Percentiles rank a stretch among this genome's conserved stretches.
phyloP scores from a whole-genome alignment of 305 asterid genomes.

The Solanum chacoense region DNA sequence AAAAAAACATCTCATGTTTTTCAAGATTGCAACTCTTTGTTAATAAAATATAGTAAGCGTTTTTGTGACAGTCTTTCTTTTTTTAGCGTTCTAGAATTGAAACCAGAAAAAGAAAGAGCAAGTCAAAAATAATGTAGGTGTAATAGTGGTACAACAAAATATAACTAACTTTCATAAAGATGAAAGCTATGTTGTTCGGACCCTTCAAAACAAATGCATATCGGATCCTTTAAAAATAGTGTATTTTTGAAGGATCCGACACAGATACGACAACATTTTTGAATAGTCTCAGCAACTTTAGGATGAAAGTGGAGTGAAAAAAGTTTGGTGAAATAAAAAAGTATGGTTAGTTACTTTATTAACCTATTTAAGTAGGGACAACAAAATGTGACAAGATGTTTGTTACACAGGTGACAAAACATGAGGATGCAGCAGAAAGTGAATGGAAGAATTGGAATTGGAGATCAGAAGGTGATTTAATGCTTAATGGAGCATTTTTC shows the following conservation, averaged over 20 bases:
- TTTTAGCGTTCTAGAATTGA: neutral
- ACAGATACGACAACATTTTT: too few relatives aligned
- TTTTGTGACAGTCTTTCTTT: neutral
- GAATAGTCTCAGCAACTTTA: neutral
- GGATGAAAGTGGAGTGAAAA: neutral
- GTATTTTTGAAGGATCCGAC: too few relatives aligned
- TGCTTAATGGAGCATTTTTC: conserved; percentile 84
- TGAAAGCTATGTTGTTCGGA: too few relatives aligned
- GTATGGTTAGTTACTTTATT: neutral
- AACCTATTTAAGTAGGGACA: neutral
- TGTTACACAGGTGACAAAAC: conserved; percentile 38
- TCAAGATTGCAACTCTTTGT: neutral
- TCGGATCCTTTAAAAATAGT: neutral
- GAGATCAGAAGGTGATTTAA: conserved; percentile 78
- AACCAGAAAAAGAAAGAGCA: neutral
- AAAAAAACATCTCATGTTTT: neutral
- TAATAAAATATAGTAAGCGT: neutral
- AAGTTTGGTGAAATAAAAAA: neutral
- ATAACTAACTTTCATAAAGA: neutral
- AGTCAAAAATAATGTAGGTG: neutral
- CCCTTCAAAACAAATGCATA: too few relatives aligned
- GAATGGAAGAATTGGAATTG: conserved; percentile 84
- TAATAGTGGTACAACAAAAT: neutral
- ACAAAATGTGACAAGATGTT: neutral
- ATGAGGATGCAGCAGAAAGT: conserved; percentile 55